Evolutionary conservation across 305 asterid genomes (phyloP).

Genomic region (Fraxinus sp.): DNA sequence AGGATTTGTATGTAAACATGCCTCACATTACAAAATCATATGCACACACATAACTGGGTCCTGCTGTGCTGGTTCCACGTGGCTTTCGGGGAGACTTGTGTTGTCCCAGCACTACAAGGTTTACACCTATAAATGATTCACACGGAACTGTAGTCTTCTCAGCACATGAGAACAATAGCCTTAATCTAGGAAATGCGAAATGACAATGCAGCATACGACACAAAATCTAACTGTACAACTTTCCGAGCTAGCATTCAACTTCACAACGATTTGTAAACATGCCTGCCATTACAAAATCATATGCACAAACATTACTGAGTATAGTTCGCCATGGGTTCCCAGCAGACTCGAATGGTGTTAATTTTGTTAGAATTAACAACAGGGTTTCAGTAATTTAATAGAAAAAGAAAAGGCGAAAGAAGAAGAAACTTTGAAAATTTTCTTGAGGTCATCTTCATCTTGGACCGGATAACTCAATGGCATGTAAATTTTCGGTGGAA

Average conservation of each 20-base stretch:
- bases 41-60: constrained; percentile 27
- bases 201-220: background rate
- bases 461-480: constrained; percentile 59
- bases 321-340: constrained; percentile 13
- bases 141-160: background rate
- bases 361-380: background rate
- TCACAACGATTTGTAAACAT: background rate
- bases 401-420: background rate
- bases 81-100: background rate
- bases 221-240: background rate
- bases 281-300: constrained; percentile 21
- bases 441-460: constrained; percentile 31
- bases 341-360: background rate
- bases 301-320: constrained; percentile 29
- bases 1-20: background rate
- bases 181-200: background rate
- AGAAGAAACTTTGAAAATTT: background rate
- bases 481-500: constrained; percentile 54
- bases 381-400: background rate
- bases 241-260: background rate
- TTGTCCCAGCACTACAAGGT: background rate
- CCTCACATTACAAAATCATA: constrained; percentile 20
- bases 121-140: background rate
- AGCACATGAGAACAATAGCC: background rate
- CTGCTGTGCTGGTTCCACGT: background rate